A percentile compares a stretch with the other conserved stretches of the same genome.
Evolutionary conservation across 148 eudicot species (phyloP).

Genomic region (Polygonum aviculare): DNA sequence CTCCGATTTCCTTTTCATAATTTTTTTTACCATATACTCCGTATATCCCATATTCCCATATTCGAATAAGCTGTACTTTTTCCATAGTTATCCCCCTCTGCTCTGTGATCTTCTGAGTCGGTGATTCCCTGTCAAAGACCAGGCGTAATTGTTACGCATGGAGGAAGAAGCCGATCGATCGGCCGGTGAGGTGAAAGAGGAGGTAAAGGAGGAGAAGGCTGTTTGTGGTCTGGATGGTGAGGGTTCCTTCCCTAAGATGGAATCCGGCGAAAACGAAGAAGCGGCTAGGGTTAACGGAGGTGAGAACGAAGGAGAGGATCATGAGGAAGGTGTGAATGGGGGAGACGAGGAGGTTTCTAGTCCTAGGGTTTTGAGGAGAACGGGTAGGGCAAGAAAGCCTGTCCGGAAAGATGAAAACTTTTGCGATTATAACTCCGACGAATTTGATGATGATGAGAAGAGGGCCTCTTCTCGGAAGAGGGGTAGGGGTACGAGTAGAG

Average conservation of each 20-base stretch:
- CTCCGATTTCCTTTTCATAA: background rate
- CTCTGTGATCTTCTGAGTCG: background rate
- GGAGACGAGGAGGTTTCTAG: background rate
- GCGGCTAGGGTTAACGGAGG: background rate
- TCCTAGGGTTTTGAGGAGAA: background rate
- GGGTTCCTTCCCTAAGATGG: background rate
- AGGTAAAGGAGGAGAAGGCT: background rate
- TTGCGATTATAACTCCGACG: background rate
- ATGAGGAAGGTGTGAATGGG: background rate
- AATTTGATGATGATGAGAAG: background rate
- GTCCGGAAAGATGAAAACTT: background rate
- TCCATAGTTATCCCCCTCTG: background rate
- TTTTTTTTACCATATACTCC: background rate
- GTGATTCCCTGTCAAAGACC: background rate
- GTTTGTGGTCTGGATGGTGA: background rate
- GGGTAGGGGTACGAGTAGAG: background rate
- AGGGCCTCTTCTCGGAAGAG: background rate
- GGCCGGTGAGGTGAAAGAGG: background rate
- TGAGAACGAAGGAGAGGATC: background rate
- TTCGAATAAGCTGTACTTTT: background rate
- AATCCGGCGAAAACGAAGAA: background rate
- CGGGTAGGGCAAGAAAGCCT: background rate
- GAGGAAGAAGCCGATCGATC: background rate
- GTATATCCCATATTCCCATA: no score
- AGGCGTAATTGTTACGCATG: background rate